Evolutionary conservation across 2,329 filamentous ascomycete genomes (phyloP).

Genomic region (Elsinoe fawcettii): DNA sequence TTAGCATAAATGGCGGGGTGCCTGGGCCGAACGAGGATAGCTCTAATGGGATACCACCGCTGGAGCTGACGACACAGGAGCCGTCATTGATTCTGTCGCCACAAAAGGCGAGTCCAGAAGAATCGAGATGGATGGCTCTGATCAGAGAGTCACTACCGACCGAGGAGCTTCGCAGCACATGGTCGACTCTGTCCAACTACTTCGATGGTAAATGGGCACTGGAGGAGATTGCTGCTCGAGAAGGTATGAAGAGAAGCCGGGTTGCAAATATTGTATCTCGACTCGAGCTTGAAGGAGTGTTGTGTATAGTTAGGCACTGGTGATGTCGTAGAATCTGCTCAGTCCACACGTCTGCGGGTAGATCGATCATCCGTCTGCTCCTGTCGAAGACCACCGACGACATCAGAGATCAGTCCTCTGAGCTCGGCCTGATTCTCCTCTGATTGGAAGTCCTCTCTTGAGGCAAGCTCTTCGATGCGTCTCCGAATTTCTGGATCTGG

Average conservation of each 20-base stretch:
- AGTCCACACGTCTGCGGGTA: slow-evolving; percentile 9
- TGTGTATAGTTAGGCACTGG: slow-evolving; percentile 19
- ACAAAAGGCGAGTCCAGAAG: slow-evolving; percentile 18
- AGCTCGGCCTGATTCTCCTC: slow-evolving; percentile 73
- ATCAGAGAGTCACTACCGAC: slow-evolving; percentile 48
- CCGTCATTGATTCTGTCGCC: slow-evolving; percentile 16
- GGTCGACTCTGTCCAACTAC: slow-evolving; percentile 71
- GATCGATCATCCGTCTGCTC: slow-evolving; percentile 29
- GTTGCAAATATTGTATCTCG: slow-evolving; percentile 28
- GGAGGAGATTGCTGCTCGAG: slow-evolving; percentile 77
- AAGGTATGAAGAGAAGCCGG: slow-evolving; percentile 74
- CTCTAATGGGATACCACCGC: slow-evolving; percentile 7
- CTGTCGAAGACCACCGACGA: slow-evolving; percentile 57
- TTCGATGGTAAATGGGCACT: slow-evolving; percentile 80
- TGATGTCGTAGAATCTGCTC: background rate
- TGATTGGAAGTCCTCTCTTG: slow-evolving; percentile 73
- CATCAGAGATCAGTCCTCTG: slow-evolving; percentile 71
- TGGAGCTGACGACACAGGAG: slow-evolving; percentile 11
- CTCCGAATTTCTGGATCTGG: slow-evolving; percentile 76
- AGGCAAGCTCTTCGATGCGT: slow-evolving; percentile 81
- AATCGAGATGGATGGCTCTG: slow-evolving; percentile 17
- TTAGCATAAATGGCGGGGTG: slow-evolving; percentile 6
- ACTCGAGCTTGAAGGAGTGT: slow-evolving; percentile 17
- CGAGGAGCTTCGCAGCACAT: slow-evolving; percentile 55
- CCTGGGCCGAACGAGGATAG: background rate